Evolutionary conservation across 345 rosid species (phyloP).

Genomic region (Boechera stricta): DNA sequence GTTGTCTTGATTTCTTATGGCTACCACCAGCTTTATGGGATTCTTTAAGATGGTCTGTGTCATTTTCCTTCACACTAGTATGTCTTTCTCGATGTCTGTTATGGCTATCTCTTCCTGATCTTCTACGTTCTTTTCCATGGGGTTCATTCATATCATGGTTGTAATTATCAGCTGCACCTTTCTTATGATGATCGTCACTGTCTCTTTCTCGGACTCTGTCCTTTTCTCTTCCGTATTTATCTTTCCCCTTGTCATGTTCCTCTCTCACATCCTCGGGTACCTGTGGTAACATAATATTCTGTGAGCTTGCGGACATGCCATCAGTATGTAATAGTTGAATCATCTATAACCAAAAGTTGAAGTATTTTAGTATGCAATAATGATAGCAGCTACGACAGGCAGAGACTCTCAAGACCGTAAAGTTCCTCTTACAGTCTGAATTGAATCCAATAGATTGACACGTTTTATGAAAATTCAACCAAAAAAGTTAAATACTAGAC

Average conservation of each 20-base stretch:
- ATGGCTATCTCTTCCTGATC: slow-evolving; percentile 63
- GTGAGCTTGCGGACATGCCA: slow-evolving; percentile 28
- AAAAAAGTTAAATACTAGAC: slow-evolving; percentile 21
- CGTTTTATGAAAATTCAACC: slow-evolving; percentile 17
- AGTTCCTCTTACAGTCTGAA: slow-evolving; percentile 16
- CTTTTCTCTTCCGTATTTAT: slow-evolving; percentile 70
- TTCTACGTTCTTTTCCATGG: slow-evolving; percentile 55
- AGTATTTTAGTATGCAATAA: slow-evolving; percentile 29
- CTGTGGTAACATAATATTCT: slow-evolving; percentile 48
- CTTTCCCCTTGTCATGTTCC: slow-evolving; percentile 68
- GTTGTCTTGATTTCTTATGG: slow-evolving; percentile 70
- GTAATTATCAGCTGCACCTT: slow-evolving; percentile 57
- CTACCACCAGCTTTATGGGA: slow-evolving; percentile 60
- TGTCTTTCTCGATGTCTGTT: slow-evolving; percentile 67
- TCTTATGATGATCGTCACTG: slow-evolving; percentile 55
- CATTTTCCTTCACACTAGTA: slow-evolving; percentile 61
- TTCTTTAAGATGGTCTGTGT: slow-evolving; percentile 57
- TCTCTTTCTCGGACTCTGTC: slow-evolving; percentile 71
- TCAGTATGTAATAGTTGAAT: slow-evolving; percentile 10
- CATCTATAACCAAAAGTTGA: slow-evolving; percentile 14
- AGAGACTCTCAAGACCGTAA: neutral
- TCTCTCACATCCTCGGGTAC: slow-evolving; percentile 73
- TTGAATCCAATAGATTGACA: slow-evolving; percentile 11
- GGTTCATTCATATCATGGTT: slow-evolving; percentile 51
- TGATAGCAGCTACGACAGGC: slow-evolving; percentile 8